These are phyloP conservation scores for Pseudoturritis turrita DNA, from an alignment of 345 rosid species.

Conservation along the genomic window DNA sequence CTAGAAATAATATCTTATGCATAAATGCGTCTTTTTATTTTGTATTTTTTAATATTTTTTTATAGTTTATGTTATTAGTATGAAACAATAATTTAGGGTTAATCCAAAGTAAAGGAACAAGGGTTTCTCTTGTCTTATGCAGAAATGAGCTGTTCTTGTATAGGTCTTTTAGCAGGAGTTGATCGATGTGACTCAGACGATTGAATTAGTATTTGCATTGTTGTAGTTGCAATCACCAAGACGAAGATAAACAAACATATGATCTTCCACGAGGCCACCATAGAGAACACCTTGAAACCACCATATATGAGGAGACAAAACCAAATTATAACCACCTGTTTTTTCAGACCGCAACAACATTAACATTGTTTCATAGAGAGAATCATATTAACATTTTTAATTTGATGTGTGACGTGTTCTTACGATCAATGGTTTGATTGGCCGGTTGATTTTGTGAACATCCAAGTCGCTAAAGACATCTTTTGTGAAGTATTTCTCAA, in stretches of 20 bases:
- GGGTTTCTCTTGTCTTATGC: slow-evolving; percentile 7
- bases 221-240: slow-evolving; percentile 41
- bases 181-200: slow-evolving; percentile 62
- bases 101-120: neutral
- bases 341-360: slow-evolving; percentile 2
- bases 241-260: slow-evolving; percentile 25
- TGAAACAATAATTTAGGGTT: too few relatives aligned
- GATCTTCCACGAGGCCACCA: slow-evolving; percentile 51
- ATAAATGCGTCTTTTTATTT: too few relatives aligned
- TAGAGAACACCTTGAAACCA: slow-evolving; percentile 32
- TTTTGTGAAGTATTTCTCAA: slow-evolving; percentile 45
- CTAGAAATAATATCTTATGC: too few relatives aligned
- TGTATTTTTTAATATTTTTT: too few relatives aligned
- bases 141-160: slow-evolving; percentile 34
- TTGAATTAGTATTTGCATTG: slow-evolving; percentile 58
- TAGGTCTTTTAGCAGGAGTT: slow-evolving; percentile 32
- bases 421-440: slow-evolving; percentile 57
- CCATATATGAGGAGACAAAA: slow-evolving; percentile 41
- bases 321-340: slow-evolving; percentile 57
- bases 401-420: slow-evolving; percentile 21
- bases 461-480: slow-evolving; percentile 44
- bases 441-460: slow-evolving; percentile 49
- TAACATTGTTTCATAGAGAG: neutral
- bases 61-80: too few relatives aligned
- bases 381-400: neutral